Base-by-base conservation (phyloP, 2,329 filamentous ascomycete genomes). In the Grosmannia clavigera region DNA sequence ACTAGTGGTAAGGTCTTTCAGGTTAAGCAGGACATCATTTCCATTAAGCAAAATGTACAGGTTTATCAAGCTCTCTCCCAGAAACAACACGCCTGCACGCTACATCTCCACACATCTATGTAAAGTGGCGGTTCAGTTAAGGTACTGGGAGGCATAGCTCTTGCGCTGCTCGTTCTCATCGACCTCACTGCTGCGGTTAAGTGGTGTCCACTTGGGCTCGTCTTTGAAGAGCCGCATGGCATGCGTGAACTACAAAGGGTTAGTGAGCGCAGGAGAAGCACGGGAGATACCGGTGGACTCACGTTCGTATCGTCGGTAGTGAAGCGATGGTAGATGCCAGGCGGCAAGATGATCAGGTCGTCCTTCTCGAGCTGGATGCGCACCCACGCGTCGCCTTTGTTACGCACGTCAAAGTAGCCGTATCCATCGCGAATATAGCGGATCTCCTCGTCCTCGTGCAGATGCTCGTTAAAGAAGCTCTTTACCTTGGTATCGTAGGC, bases 391-490 rank as follows among this genome's bases (percentile, higher is more conserved):
- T 97, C 92, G 25, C 81, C 82, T 72, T 87, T 78, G 68, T 84
- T 86, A 56, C 94, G 79, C 3, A 99, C 92, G 73, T 99, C 94
- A 70, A 99, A 99, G 73, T 88, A 99, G 0, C 94, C 94, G 60
- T 83, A 81, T 0, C 94, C 94, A 63, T 87, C 92, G 38, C 90
- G 79, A 66, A 99, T 92, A 69, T 96, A 99, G 55, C 94, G 81
- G 66, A 99, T 99, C 80, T 99, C 94, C 76, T 99, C 94, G 67
- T 99, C 94, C 76, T 99, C 94, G 71, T 99, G 94, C 68, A 99
- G 73, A 72, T 99, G 94, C 79, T 99, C 94, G 67, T 88, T 73
- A 77, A 97, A 99, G 78, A 99, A 99, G 66, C 75, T 83, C 76
- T 90, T 92, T 64, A 99, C 90, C 74, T 97, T 97, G 64, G 88